Evolutionary conservation across 495 filamentous ascomycete genomes (phyloP), one percentile per base, ranked within the genome.

Genomic region (Mycothermus thermophilus): DNA sequence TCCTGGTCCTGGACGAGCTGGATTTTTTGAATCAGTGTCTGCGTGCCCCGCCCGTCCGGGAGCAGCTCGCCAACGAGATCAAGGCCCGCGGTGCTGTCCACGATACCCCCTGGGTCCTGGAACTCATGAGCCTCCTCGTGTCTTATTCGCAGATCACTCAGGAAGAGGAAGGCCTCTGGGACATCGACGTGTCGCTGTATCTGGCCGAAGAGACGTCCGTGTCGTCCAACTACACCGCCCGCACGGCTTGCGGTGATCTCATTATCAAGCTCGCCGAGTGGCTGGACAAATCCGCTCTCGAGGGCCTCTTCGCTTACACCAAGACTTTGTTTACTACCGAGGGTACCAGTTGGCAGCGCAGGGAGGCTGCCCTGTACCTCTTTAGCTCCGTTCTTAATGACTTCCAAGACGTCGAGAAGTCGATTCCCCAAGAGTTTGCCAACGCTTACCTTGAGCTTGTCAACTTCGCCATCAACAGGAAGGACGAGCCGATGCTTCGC

Each of bases 91-190:
- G 62, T 41, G 64, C 68, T 3, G 67, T 71, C 10, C 60, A 73
- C 31, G 60, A 67, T 17, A 72, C 70, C 6, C 69, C 69, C 2
- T 94, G 86, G 86, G 58, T 93, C 12, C 65, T 77, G 12, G 81
- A 93, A 42, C 69, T 94, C 14, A 74, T 92, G 70, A 77, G 79
- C 51, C 60, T 93, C 16, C 69, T 80, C n/a, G 71, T 80, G 4
- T 74, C 77, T 2, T 93, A 92, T 53, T 77, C 84, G n/a, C 84
- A 92, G 42, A 92, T 97, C 42, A 83, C 83, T 3, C 75, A 71
- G 9, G 90, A 97, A 51, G 92, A 96, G 49, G 83, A 92, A 55
- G 83, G 80, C 6, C 61, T 97, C 18, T 97, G 90, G 90, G 84
- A 96, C 37, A 78, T 95, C 38, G 90, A 97, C 57, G 75, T 93